A percentile compares a stretch with the other conserved stretches of the same genome.
These are phyloP conservation scores for Candida ascalaphidarum DNA, from an alignment of 805 yeast genomes.

Conservation along the genomic window DNA sequence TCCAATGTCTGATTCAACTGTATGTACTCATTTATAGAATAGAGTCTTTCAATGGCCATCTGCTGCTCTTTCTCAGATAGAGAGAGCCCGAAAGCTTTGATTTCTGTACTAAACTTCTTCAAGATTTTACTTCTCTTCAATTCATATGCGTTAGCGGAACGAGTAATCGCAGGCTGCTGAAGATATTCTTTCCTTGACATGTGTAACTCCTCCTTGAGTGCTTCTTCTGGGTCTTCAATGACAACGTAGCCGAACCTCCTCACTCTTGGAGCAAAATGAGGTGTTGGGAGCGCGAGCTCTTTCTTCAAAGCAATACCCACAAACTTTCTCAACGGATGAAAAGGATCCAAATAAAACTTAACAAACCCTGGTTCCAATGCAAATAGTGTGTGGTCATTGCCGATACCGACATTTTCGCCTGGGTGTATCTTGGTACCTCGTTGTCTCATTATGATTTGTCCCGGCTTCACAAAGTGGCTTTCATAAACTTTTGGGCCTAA, in stretches of 20 bases:
- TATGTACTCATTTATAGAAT: conserved; percentile 42
- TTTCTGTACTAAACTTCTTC: too few species aligned
- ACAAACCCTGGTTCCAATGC: conserved; percentile 93
- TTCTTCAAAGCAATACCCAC: conserved; percentile 76
- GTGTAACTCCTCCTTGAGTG: conserved; percentile 49
- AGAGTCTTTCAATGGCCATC: conserved; percentile 44
- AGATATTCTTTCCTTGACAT: conserved; percentile 63
- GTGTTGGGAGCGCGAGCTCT: conserved; percentile 66
- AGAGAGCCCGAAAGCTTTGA: background rate
- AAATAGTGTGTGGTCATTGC: conserved; percentile 87
- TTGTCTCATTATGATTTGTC: conserved; percentile 86
- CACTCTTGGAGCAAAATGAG: conserved; percentile 82
- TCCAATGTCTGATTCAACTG: conserved; percentile 48
- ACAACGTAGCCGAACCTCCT: conserved; percentile 74
- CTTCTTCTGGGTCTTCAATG: conserved; percentile 40
- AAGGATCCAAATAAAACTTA: conserved; percentile 86
- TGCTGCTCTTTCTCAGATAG: conserved; percentile 20
- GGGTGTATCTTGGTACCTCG: conserved; percentile 94
- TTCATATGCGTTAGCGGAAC: conserved; percentile 30
- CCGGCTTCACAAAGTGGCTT: conserved; percentile 66
- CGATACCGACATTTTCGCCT: conserved; percentile 85
- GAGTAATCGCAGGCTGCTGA: conserved; percentile 43
- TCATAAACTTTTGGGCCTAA: conserved; percentile 86
- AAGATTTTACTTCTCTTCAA: conserved; percentile 24
- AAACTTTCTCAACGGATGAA: conserved; percentile 87